These are phyloP conservation scores for Pycnococcus provasolii DNA, from an alignment of 139 green algal species.

Conservation along the genomic window DNA sequence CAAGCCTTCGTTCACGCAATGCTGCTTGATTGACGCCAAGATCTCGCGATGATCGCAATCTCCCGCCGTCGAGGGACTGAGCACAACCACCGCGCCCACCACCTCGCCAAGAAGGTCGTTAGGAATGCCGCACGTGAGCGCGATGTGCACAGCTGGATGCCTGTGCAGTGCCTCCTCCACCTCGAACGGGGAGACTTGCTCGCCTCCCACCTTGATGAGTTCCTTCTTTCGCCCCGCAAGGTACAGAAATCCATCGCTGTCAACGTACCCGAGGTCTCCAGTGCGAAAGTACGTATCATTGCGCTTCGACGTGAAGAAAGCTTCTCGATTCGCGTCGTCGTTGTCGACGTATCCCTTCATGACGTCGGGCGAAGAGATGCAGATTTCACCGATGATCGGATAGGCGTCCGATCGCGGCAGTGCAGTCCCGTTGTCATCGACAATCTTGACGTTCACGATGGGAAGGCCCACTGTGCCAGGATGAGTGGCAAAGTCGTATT, in stretches of 20 bases:
- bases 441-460: conserved; percentile 30
- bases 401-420: neutral
- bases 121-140: conserved; percentile 64
- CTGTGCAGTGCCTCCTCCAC: conserved; percentile 60
- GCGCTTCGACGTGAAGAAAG: conserved; percentile 28
- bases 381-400: conserved; percentile 56
- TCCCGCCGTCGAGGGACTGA: neutral
- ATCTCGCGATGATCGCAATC: neutral
- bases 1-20: too few species aligned
- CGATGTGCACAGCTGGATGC: conserved; percentile 61
- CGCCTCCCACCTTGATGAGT: conserved; percentile 56
- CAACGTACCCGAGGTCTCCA: conserved; percentile 58
- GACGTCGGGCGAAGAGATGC: conserved; percentile 63
- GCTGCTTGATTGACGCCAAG: neutral
- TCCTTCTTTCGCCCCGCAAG: conserved; percentile 80
- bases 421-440: conserved; percentile 24
- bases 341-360: conserved; percentile 70
- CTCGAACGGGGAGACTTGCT: conserved; percentile 49
- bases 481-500: conserved; percentile 35
- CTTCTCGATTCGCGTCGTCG: conserved; percentile 60
- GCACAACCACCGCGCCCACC: conserved; percentile 38
- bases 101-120: conserved; percentile 76
- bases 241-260: conserved; percentile 65
- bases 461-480: conserved; percentile 34
- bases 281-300: conserved; percentile 54